Conservation (phyloP, 306 rosid genomes). For the Cicer chorassanicum region DNA sequence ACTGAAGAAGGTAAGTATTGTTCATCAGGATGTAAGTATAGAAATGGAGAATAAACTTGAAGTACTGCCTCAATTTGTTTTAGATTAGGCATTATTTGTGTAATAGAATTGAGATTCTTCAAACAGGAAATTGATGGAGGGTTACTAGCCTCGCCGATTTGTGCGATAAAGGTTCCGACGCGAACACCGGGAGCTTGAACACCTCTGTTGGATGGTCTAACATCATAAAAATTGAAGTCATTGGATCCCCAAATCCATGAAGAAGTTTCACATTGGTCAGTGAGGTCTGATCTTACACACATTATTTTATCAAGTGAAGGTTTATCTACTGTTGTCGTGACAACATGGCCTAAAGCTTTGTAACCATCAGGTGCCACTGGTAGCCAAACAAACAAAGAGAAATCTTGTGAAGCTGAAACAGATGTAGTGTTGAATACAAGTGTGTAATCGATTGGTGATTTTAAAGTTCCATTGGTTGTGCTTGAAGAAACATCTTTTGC, state of each 20-base stretch:
- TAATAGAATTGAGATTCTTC: conserved; percentile 51
- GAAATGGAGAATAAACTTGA: conserved; percentile 57
- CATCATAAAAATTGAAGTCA: conserved; percentile 53
- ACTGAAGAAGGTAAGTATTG: conserved; percentile 65
- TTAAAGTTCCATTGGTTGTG: conserved; percentile 39
- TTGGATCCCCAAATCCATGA: conserved; percentile 67
- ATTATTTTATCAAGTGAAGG: conserved; percentile 63
- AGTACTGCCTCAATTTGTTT: conserved; percentile 56
- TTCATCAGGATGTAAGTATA: conserved; percentile 73
- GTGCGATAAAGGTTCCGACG: conserved; percentile 61
- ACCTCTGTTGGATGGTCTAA: conserved; percentile 60
- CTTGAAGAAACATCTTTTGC: conserved; percentile 50
- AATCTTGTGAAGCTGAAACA: conserved; percentile 49
- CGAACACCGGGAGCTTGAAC: conserved; percentile 52
- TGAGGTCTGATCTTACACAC: conserved; percentile 65
- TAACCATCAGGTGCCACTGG: conserved; percentile 69
- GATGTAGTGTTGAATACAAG: conserved; percentile 47
- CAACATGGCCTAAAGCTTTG: conserved; percentile 62
- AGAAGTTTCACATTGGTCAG: conserved; percentile 55
- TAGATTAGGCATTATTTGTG: conserved; percentile 58
- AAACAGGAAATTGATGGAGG: conserved; percentile 55
- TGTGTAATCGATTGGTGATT: neutral
- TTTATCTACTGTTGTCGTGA: conserved; percentile 61
- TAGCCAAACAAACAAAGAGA: conserved; percentile 62
- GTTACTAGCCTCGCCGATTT: conserved; percentile 30